Base-by-base conservation (phyloP, 176 grass and related monocot species). In the Raddia distichophylla region DNA sequence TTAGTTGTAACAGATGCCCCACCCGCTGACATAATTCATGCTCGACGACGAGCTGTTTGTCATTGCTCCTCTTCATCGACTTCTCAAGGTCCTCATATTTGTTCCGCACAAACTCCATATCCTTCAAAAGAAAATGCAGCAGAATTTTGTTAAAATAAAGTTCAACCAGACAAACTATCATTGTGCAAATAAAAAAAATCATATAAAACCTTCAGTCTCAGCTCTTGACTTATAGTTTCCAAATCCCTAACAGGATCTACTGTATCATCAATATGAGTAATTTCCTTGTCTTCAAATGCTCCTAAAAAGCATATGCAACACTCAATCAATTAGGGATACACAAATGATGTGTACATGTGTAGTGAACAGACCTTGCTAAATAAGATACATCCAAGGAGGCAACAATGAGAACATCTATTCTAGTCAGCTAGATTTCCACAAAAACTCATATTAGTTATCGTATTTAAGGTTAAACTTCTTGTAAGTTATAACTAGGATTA, bases 11-110 rank as follows among this genome's bases (percentile, higher is more conserved):
- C 48, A 45, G 5, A 40, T 74, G 13, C 19, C 79, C 82, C 64
- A 98, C 90, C 93, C 82, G 92, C 59, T 90, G 64, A 85, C 96
- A 98, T 60, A 98, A 81, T 82, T 98, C 96, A 82, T 88, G 90
- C 58, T 98, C 96, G 63, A 98, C 58, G 91, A 90, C 93, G 48
- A 98, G 93, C 56, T 95, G 96, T 65, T 98, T 98, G 64, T 98
- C 96, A 86, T 98, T 98, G 89, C 96, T 98, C 80, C 96, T 95
- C 85, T 98, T 98, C 96, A 98, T 98, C 79, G 74, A 69, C 82
- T 98, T 98, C 20, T 98, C 92, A 64, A 98, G 71, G 74, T 98
- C 96, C 69, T 95, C 96, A 73, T 91, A 60, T 82, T 71, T 98
- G 51, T 83, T 93, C 27, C 80, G 66, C 75, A 98, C 78, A 18